Evolutionary conservation across 2,329 filamentous ascomycete species (phyloP).

Genomic region (Diplodia sapinea): DNA sequence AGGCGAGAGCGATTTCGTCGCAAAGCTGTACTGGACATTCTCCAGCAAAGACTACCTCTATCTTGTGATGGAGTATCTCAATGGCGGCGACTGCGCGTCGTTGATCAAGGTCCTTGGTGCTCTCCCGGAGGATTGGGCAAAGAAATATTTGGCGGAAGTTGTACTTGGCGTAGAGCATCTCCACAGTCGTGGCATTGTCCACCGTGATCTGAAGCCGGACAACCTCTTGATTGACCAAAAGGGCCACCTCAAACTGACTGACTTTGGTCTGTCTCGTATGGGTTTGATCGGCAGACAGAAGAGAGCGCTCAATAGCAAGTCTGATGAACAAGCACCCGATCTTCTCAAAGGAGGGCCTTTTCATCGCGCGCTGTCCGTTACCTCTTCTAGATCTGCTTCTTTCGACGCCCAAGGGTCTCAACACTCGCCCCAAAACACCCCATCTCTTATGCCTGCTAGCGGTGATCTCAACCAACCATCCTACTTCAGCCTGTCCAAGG

Average conservation of each 20-base stretch:
- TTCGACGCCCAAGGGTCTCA: conserved; percentile 79
- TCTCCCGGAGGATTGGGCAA: conserved; percentile 94
- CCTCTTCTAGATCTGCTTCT: conserved; percentile 90
- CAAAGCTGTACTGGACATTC: conserved; percentile 99
- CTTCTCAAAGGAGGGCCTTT: conserved; percentile 92
- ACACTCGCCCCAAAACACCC: conserved; percentile 82
- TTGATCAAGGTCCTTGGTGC: conserved; percentile 93
- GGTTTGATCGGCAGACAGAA: conserved; percentile 96
- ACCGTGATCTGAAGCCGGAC: conserved; percentile 95
- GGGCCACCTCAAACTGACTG: conserved; percentile 94
- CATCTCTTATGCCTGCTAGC: conserved; percentile 80
- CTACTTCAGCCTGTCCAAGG: conserved; percentile 81
- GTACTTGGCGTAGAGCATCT: conserved; percentile 96
- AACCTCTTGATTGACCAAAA: conserved; percentile 97
- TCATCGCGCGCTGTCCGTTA: conserved; percentile 79
- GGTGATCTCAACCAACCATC: conserved; percentile 79
- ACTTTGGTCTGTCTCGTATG: conserved; percentile 97
- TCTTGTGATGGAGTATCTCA: conserved; percentile 98
- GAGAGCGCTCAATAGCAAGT: conserved; percentile 78
- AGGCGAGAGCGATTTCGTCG: conserved; percentile 97
- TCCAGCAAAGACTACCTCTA: conserved; percentile 99
- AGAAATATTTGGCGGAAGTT: conserved; percentile 96
- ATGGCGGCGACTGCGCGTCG: conserved; percentile 95
- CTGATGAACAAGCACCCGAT: conserved; percentile 86
- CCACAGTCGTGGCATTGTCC: conserved; percentile 92